Evolutionary conservation across 805 yeast genomes (phyloP).

Genomic region (Saccharomycopsis schoenii): DNA sequence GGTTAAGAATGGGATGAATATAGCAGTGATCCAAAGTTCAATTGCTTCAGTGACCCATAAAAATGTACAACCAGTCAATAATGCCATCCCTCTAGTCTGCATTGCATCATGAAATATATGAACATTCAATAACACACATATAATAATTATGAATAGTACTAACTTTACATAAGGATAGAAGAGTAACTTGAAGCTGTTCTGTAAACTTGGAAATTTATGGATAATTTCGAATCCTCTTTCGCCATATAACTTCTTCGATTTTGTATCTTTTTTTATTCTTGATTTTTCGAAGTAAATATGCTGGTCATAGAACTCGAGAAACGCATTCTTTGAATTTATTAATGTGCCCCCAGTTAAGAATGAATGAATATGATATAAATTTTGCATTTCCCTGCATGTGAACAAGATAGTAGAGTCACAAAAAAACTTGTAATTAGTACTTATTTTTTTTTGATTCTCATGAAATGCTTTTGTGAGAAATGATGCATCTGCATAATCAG

Average conservation of each 20-base stretch:
- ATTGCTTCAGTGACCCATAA: constrained; percentile 95
- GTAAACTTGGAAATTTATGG: not conserved
- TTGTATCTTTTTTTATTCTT: not conserved
- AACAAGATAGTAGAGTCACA: not conserved
- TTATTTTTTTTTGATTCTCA: not conserved
- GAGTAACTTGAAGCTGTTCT: not conserved
- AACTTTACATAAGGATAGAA: not conserved
- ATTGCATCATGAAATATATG: constrained; percentile 48
- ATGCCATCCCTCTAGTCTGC: constrained; percentile 74
- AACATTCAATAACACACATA: constrained; percentile 33
- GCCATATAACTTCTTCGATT: not conserved
- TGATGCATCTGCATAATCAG: not conserved
- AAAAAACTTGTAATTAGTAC: not conserved
- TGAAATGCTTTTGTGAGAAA: not conserved
- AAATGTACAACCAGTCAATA: constrained; percentile 69
- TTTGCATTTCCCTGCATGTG: not conserved
- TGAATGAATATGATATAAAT: not conserved
- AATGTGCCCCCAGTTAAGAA: not conserved
- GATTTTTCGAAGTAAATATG: not conserved
- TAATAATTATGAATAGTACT: constrained; percentile 24
- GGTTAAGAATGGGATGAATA: constrained; percentile 71
- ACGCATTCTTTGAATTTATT: not conserved
- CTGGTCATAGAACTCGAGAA: not conserved
- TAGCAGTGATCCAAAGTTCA: constrained; percentile 83
- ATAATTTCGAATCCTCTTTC: not conserved